A percentile compares a stretch with the other conserved stretches of the same genome.
phyloP scores from a whole-genome alignment of 2,329 filamentous ascomycete genomes.

The Venturiaceae sp. region DNA sequence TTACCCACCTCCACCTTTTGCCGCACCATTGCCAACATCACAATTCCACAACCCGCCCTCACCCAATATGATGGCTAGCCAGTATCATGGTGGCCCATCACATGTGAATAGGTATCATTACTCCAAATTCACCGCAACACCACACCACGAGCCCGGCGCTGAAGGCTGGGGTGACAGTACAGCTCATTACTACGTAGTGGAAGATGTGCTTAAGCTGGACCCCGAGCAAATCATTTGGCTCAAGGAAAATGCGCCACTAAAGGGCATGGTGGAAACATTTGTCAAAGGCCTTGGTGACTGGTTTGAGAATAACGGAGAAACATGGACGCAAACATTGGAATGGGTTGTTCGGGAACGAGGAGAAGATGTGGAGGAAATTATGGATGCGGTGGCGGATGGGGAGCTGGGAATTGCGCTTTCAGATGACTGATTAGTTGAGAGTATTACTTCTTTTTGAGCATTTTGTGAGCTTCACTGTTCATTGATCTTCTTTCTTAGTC shows the following conservation, averaged over 20 bases:
- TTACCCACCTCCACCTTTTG: slow-evolving; percentile 27
- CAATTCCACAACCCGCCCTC: slow-evolving; percentile 6
- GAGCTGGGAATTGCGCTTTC: slow-evolving; percentile 53
- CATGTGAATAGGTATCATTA: slow-evolving; percentile 27
- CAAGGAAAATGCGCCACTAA: slow-evolving; percentile 44
- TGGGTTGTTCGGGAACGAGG: slow-evolving; percentile 47
- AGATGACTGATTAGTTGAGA: slow-evolving; percentile 10
- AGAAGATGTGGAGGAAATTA: slow-evolving; percentile 45
- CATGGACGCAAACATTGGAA: slow-evolving; percentile 48
- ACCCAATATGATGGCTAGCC: slow-evolving; percentile 19
- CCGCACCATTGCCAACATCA: not conserved
- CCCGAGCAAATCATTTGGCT: slow-evolving; percentile 50
- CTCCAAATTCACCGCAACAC: slow-evolving; percentile 36
- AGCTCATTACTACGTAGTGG: slow-evolving; percentile 52
- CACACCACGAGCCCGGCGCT: slow-evolving; percentile 42
- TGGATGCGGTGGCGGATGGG: slow-evolving; percentile 57
- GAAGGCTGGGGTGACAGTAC: slow-evolving; percentile 58
- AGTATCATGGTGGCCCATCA: slow-evolving; percentile 10
- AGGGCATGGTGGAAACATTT: slow-evolving; percentile 47
- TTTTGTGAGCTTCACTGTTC: not conserved
- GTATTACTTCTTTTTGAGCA: not conserved
- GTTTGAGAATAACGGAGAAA: slow-evolving; percentile 56
- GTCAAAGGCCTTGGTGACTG: slow-evolving; percentile 44
- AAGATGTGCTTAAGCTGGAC: slow-evolving; percentile 55
- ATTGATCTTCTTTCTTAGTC: not conserved